Conservation (phyloP, 495 filamentous ascomycete species). For the Wilcoxina mikolae region DNA sequence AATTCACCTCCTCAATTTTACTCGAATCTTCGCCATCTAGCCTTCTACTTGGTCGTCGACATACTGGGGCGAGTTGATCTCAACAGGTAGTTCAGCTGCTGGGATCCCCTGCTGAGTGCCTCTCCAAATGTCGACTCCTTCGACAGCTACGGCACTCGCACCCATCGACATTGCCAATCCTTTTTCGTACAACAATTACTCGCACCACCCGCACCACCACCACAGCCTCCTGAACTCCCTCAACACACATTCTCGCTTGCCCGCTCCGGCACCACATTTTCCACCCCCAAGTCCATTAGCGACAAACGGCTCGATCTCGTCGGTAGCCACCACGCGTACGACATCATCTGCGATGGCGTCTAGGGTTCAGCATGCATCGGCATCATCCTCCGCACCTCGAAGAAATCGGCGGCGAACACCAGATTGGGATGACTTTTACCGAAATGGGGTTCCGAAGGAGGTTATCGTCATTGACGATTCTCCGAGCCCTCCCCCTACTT, state of each 20-base stretch:
- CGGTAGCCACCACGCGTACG: constrained; percentile 27
- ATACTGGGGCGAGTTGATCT: no score
- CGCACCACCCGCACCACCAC: constrained; percentile 40
- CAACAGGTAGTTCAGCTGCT: neutral
- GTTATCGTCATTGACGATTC: constrained; percentile 92
- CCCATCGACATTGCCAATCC: constrained; percentile 38
- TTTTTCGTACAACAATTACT: constrained; percentile 39
- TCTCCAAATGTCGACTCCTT: constrained; percentile 49
- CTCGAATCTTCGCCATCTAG: neutral
- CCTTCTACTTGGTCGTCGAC: no score
- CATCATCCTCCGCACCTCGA: neutral
- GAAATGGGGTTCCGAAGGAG: constrained; percentile 82
- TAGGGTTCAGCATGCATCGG: constrained; percentile 18
- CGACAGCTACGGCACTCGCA: constrained; percentile 51
- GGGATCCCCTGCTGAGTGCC: neutral
- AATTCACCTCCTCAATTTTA: neutral
- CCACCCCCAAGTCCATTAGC: constrained; percentile 18
- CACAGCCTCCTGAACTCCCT: constrained; percentile 16
- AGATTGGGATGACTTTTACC: constrained; percentile 84
- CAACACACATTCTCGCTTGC: constrained; percentile 18
- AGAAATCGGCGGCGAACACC: constrained; percentile 36
- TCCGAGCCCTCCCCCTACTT: constrained; percentile 43
- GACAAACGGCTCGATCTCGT: constrained; percentile 28
- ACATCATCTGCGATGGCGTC: constrained; percentile 26
- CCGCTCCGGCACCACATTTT: constrained; percentile 17